These are phyloP conservation scores for Saprolegnia diclina DNA, from an alignment of 352 stramenopile genomes.

Conservation along the genomic window DNA sequence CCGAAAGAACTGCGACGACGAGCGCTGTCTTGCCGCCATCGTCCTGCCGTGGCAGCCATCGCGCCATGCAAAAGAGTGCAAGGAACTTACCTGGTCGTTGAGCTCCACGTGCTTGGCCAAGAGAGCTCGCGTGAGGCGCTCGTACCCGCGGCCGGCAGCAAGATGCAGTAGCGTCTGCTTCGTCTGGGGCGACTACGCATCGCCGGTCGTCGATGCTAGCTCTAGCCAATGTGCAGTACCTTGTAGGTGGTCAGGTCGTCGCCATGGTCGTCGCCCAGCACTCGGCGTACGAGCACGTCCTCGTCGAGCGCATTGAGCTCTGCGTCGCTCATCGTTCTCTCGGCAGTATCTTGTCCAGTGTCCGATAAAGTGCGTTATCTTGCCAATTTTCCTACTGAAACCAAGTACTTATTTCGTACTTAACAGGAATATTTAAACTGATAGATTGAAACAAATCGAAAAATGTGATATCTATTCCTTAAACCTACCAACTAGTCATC, in stretches of 20 bases:
- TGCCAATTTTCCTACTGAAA: no score
- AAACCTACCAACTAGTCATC: no score
- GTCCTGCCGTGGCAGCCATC: not conserved
- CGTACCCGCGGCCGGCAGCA: constrained; percentile 6
- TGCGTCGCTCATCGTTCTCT: not conserved
- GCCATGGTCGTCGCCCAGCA: not conserved
- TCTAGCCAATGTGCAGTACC: not conserved
- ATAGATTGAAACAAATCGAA: no score
- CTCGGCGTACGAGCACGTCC: not conserved
- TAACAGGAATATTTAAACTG: no score
- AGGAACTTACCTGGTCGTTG: constrained; percentile 17
- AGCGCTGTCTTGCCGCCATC: constrained; percentile 19
- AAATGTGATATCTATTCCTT: no score
- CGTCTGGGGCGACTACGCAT: not conserved
- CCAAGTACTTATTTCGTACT: no score
- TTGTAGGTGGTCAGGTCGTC: not conserved
- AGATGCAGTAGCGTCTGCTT: constrained; percentile 19
- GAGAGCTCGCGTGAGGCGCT: not conserved
- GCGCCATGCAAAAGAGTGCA: not conserved
- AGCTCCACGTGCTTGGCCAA: not conserved
- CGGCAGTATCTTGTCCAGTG: not conserved
- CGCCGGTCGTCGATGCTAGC: no score
- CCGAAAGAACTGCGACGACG: constrained; percentile 11
- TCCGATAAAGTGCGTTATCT: no score
- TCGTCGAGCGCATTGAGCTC: constrained; percentile 1